Evolutionary conservation across 257 asterid genomes (phyloP), one percentile per base, ranked within the genome.

Genomic region (Scutellaria barbata): DNA sequence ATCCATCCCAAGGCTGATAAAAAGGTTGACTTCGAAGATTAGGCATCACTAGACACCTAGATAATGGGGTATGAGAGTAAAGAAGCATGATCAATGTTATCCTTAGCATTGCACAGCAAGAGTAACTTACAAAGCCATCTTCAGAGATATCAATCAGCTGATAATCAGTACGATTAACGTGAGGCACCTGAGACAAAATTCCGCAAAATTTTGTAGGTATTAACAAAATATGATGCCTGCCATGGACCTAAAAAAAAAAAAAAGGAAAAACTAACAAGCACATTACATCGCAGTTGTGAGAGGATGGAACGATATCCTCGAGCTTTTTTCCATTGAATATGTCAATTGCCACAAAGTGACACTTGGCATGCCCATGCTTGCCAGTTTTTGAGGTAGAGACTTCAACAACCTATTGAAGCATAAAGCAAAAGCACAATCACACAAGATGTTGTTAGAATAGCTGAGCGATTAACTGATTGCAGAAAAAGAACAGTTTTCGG

Each of bases 111-210:
- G n/a, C 53, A 48, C 25, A 12, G 64, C 7, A 51, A 64, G 62
- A 66, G 25, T 48, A 41, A 71, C 94, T 85, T 80, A 90, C 97
- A 82, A 90, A 90, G 20, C 96, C 97, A 85, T 90, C 97, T 80
- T 90, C 96, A 52, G 90, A 84, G 74, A 90, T 90, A 80, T 90
- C 95, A 77, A 90, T 90, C 41, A 81, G 79, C 76, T 86, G 92
- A 63, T 86, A 86, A 60, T 86, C 92, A 16, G 86, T 78, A 43
- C 92, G 92, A 12, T 69, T 86, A 25, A 86, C 92, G 74, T 86
- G 92, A 45, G 89, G 92, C 46, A 86, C 87, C 92, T 86, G 83
- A 48, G 10, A 60, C 17, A 12, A 58, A 41, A 63, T 46, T 41
- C 14, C 50, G 63, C 75, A 13, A 45, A 51, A 5, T 37, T 45